phyloP scores from a whole-genome alignment of 352 stramenopile genomes.

The Phytophthora tentaculata region DNA sequence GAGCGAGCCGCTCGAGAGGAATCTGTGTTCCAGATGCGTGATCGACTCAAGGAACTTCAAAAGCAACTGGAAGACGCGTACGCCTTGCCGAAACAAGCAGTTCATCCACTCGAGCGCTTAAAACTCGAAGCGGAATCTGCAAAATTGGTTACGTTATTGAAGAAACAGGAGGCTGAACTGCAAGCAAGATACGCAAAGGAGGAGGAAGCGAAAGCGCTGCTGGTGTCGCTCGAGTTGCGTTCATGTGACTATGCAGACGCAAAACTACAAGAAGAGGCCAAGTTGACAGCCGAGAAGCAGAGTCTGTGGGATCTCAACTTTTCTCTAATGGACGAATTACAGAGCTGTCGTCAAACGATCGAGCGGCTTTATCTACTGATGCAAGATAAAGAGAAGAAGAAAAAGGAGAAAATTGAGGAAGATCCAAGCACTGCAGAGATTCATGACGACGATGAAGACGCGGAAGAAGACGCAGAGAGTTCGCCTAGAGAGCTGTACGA shows the following conservation, averaged over 20 bases:
- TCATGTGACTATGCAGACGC: conserved; percentile 49
- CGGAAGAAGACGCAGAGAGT: conserved; percentile 4
- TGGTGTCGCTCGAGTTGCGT: conserved; percentile 56
- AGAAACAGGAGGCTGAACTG: conserved; percentile 30
- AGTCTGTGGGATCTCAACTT: conserved; percentile 60
- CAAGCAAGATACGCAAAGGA: conserved; percentile 41
- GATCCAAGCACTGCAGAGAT: too few relatives aligned
- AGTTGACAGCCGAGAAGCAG: conserved; percentile 70
- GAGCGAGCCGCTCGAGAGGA: conserved; percentile 68
- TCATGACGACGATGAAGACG: conserved; percentile 5
- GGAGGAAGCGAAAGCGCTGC: conserved; percentile 43
- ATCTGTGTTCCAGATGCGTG: conserved; percentile 58
- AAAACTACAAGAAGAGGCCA: conserved; percentile 61
- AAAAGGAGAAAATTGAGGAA: conserved; percentile 1
- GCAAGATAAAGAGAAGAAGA: conserved; percentile 18
- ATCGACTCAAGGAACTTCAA: conserved; percentile 52
- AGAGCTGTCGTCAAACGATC: conserved; percentile 42
- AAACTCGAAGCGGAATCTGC: conserved; percentile 45
- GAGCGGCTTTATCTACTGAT: conserved; percentile 51
- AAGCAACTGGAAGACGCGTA: conserved; percentile 49
- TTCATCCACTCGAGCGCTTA: conserved; percentile 56
- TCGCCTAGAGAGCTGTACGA: conserved; percentile 36
- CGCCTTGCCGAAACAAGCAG: conserved; percentile 54
- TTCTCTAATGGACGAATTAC: conserved; percentile 51
- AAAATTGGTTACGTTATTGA: conserved; percentile 27